Conservation (phyloP, 2,329 filamentous ascomycete genomes). For the Thermothelomyces thermophilus region DNA sequence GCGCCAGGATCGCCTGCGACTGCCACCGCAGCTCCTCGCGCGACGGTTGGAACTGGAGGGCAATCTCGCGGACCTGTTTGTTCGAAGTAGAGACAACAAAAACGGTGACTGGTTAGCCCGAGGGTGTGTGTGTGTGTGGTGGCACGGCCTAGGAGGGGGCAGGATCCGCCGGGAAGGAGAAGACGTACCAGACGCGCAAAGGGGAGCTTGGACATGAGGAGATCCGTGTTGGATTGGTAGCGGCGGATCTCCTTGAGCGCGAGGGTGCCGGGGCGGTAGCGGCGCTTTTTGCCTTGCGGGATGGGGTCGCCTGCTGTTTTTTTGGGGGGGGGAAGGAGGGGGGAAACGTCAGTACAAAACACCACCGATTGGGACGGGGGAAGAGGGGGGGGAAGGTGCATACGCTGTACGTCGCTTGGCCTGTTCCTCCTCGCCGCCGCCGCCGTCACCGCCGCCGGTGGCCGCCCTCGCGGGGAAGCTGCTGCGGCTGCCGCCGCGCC, state of each 20-base stretch:
- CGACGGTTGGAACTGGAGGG: constrained; percentile 53
- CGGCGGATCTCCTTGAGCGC: constrained; percentile 86
- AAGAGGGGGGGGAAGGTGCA: constrained; percentile 3
- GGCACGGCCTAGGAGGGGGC: neutral
- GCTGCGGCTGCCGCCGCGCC: neutral
- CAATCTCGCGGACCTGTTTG: constrained; percentile 62
- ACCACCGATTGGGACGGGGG: neutral
- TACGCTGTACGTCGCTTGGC: constrained; percentile 37
- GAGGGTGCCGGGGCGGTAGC: constrained; percentile 73
- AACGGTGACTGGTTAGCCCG: neutral
- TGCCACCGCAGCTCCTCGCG: constrained; percentile 83
- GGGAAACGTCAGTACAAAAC: neutral
- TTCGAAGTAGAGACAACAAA: neutral
- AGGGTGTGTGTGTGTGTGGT: too few species aligned
- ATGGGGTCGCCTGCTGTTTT: constrained; percentile 69
- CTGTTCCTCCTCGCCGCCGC: constrained; percentile 6
- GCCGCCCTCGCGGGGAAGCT: neutral
- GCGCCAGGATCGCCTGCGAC: constrained; percentile 84
- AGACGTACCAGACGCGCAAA: constrained; percentile 63
- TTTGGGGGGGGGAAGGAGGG: too few species aligned
- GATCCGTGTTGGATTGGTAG: constrained; percentile 84
- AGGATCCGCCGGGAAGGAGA: neutral
- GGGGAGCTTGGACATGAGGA: constrained; percentile 73
- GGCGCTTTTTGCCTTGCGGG: constrained; percentile 53
- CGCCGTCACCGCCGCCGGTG: constrained; percentile 17